Evolutionary conservation across 1,284 basidiomycete species (phyloP), one percentile per base, ranked within the genome.

Genomic region (Baeospora myosura): DNA sequence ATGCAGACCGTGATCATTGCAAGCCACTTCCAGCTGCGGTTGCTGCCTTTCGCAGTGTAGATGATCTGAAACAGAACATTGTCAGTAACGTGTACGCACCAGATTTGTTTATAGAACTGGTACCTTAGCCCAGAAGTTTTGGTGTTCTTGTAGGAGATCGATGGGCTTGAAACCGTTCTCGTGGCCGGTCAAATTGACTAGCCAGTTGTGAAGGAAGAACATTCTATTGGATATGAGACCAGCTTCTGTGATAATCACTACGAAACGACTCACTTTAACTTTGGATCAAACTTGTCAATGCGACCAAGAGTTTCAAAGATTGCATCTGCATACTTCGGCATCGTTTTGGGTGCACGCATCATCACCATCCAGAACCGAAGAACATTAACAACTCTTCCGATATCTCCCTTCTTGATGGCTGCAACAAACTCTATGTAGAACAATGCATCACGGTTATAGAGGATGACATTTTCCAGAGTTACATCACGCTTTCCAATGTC

Each of bases 321-420:
- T 0, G 55, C 55, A 49, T 60, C 53, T 0, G 57, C 59, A 47
- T 61, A 61, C 26, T 56, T 56, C 0, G 59, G 56, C 44, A 52
- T 61, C 7, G 55, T 53, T 11, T 51, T 51, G 3, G 48, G 48
- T 1, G 50, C 46, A 6, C 53, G 43, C 46, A 61, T 57, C 43
- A 54, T 54, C 10, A 61, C 40, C 54, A 59, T 54, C 41, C 50
- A 51, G 25, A 55, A 43, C 0, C 33, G 22, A 0, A 59, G 35
- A 4, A 60, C 35, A 25, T 54, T 49, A 7, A 60, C 36, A 11
- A 60, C 55, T 3, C 46, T 43, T 1, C 60, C 60, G 14, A 61
- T 55, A 40, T 61, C 58, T 0, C 58, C 58, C 14, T 45, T 34
- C 42, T 59, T 60, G 46, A 62, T 53, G 0, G 56, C 50, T 25